Conservation (phyloP, 1,284 basidiomycete genomes). For the Sporisorium scitamineum region DNA sequence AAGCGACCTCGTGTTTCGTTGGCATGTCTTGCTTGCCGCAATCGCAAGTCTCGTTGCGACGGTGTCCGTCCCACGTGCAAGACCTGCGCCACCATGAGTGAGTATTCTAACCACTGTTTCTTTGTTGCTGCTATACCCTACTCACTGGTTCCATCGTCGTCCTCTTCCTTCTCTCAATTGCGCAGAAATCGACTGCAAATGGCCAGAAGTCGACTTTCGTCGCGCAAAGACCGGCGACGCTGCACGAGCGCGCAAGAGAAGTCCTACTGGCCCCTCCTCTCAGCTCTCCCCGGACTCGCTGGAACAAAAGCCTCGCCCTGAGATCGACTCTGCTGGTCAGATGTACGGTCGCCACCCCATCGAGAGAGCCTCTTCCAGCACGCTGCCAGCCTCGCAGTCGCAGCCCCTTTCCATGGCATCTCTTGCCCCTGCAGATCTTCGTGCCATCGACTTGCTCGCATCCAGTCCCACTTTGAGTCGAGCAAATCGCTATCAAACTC, state of each 20-base stretch:
- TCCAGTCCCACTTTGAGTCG: slow-evolving; percentile 17
- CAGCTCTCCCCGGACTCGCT: slow-evolving; percentile 28
- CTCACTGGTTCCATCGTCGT: not conserved
- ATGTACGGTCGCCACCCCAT: not conserved
- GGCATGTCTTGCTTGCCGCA: slow-evolving; percentile 49
- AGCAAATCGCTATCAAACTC: slow-evolving; percentile 22
- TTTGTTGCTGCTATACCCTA: not conserved
- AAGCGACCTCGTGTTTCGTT: slow-evolving; percentile 54
- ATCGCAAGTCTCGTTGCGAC: slow-evolving; percentile 52
- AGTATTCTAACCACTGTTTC: slow-evolving; percentile 7
- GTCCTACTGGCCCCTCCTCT: slow-evolving; percentile 19
- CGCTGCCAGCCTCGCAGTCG: slow-evolving; percentile 27
- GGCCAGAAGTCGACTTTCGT: slow-evolving; percentile 54
- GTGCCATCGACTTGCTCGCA: not conserved
- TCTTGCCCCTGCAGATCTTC: not conserved
- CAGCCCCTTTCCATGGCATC: slow-evolving; percentile 17
- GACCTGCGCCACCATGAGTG: slow-evolving; percentile 51
- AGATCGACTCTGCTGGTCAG: slow-evolving; percentile 12
- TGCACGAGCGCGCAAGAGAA: slow-evolving; percentile 30
- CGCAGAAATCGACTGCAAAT: slow-evolving; percentile 51
- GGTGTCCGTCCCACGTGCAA: slow-evolving; percentile 52
- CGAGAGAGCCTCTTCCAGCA: slow-evolving; percentile 1
- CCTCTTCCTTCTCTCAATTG: not conserved
- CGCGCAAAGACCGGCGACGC: slow-evolving; percentile 48
- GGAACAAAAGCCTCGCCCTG: slow-evolving; percentile 11